These are phyloP conservation scores for Penicillium roqueforti DNA, from an alignment of 495 filamentous ascomycete genomes.

Conservation along the genomic window DNA sequence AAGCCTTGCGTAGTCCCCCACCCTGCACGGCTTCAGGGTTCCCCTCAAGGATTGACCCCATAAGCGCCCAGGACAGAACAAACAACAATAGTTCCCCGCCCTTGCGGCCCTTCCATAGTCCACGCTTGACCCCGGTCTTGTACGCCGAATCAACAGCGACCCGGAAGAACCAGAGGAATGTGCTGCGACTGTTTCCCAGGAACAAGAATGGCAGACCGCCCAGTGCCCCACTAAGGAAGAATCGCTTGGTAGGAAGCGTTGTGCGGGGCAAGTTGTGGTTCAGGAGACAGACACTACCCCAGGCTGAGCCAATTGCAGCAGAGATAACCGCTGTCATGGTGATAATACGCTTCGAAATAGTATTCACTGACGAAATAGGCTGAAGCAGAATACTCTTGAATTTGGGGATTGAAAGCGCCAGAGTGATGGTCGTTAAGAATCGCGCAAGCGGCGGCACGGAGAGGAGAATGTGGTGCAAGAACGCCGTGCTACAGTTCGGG, in stretches of 20 bases:
- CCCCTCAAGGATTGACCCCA: slow-evolving; percentile 74
- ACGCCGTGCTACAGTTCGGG: slow-evolving; percentile 81
- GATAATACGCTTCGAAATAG: slow-evolving; percentile 57
- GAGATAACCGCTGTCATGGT: slow-evolving; percentile 70
- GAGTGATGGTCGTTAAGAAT: slow-evolving; percentile 67
- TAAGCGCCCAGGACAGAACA: slow-evolving; percentile 66
- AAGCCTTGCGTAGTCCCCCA: slow-evolving; percentile 61
- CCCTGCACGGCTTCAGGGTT: slow-evolving; percentile 65
- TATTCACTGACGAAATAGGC: slow-evolving; percentile 61
- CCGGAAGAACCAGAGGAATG: slow-evolving; percentile 67
- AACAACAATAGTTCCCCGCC: slow-evolving; percentile 83
- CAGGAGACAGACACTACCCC: slow-evolving; percentile 86
- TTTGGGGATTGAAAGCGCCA: slow-evolving; percentile 62
- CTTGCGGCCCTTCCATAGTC: slow-evolving; percentile 74
- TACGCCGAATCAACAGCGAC: slow-evolving; percentile 73
- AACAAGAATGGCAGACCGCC: slow-evolving; percentile 76
- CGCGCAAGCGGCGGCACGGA: slow-evolving; percentile 75
- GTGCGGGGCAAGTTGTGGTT: slow-evolving; percentile 69
- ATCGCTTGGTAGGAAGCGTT: slow-evolving; percentile 73
- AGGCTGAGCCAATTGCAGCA: slow-evolving; percentile 70
- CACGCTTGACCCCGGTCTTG: slow-evolving; percentile 85
- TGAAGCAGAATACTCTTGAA: slow-evolving; percentile 60
- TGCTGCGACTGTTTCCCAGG: slow-evolving; percentile 58
- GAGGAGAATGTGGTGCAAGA: slow-evolving; percentile 74
- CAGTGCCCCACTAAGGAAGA: slow-evolving; percentile 81